Base-by-base conservation (phyloP, 768 basidiomycete genomes). In the Cystobasidiopsis lactophilus region DNA sequence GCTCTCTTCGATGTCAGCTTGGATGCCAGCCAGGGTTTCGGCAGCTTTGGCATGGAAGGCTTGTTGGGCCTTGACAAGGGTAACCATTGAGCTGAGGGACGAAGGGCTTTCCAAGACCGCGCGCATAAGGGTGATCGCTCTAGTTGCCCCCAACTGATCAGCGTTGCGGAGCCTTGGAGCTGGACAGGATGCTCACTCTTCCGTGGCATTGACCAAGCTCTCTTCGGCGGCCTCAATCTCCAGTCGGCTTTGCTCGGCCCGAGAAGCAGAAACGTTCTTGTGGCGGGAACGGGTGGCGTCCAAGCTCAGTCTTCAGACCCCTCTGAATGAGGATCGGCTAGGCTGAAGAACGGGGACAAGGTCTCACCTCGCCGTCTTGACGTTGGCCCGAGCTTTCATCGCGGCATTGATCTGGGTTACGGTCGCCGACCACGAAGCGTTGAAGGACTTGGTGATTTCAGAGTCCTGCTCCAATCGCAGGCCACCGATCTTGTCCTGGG, bases 81-180 rank as follows among this genome's bases (percentile, higher is more conserved):
- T 80, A 56, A 86, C 85, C 52, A 96, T 67, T 69, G 91, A 85
- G 76, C 84, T 88, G 65, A 98, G 68, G 3, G 93, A 85, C 69
- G 95, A 91, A 37, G 93, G 93, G 86, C 91, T 59, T 33, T 96
- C 91, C 37, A 98, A 74, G 16, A 96, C 91, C n/a, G 84, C 48
- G 27, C 63, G 57, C 65, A 66, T 66, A 13, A 64, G 54, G 55
- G 57, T 62, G 59, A 64, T 62, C 21, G 57, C 61, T n/a, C 45
- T 47, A n/a, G 4, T 23, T 43, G 41, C 19, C n/a, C n/a, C n/a
- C n/a, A 52, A 19, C 14, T 81, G 73, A 91, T 47, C 45, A 4
- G 45, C 45, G 4, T 47, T 29, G 10, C 9, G 29, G 4, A 47
- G 7, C 23, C 23, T 18, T 11, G 19, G 23, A 11, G 10, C 19